Conservation (phyloP, 208 protist species). For the Leptomonas seymouri region DNA sequence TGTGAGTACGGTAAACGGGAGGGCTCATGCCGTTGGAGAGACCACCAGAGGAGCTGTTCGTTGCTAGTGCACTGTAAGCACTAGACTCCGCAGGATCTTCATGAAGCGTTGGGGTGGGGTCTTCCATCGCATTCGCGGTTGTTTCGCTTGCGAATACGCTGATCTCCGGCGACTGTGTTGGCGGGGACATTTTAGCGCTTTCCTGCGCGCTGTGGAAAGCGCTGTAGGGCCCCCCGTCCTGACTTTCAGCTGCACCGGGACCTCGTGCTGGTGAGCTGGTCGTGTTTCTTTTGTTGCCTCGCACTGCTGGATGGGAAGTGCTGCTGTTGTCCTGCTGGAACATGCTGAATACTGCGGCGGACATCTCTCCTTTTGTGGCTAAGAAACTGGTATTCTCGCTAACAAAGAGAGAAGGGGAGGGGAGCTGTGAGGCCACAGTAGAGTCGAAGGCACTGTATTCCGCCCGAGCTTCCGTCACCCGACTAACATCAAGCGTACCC, state of each 20-base stretch:
- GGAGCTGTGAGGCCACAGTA: neutral
- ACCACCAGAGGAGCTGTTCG: neutral
- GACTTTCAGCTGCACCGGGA: neutral
- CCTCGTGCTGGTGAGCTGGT: too few species aligned
- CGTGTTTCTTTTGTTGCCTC: neutral
- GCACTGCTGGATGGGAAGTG: too few species aligned
- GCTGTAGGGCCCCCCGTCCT: neutral
- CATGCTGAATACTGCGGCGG: slow-evolving; percentile 11
- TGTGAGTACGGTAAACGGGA: neutral
- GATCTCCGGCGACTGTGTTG: neutral
- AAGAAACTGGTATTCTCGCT: neutral
- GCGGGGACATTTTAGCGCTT: neutral
- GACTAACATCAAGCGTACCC: neutral
- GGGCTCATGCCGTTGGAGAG: neutral
- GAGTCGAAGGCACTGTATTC: slow-evolving; percentile 12
- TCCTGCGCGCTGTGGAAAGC: neutral
- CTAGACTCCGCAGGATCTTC: neutral
- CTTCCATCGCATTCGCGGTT: neutral
- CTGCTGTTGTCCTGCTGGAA: neutral
- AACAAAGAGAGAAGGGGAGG: neutral
- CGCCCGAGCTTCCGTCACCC: neutral
- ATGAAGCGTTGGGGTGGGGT: neutral
- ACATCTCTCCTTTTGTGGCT: neutral
- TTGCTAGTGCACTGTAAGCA: neutral
- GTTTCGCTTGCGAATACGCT: neutral